Conservation (phyloP, 345 rosid genomes). For the Salix caprea region DNA sequence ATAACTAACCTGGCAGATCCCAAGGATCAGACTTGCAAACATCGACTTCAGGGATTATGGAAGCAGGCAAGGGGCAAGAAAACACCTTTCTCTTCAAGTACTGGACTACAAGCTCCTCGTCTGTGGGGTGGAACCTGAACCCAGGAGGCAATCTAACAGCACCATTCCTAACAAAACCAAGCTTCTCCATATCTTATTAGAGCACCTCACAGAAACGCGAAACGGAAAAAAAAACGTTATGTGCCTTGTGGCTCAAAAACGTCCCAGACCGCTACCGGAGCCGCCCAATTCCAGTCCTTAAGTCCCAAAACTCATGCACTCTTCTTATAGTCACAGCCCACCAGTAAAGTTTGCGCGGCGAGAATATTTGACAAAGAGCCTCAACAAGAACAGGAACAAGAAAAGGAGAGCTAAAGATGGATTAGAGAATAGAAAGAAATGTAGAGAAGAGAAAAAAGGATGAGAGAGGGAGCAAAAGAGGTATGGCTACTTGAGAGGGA, state of each 20-base stretch:
- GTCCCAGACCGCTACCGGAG: neutral
- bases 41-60: constrained; percentile 81
- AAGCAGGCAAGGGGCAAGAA: constrained; percentile 71
- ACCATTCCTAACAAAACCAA: constrained; percentile 53
- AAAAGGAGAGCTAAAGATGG: neutral
- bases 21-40: constrained; percentile 91
- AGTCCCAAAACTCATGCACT: neutral
- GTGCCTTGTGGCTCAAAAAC: neutral
- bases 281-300: neutral
- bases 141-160: constrained; percentile 79
- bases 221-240: neutral
- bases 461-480: neutral
- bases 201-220: neutral
- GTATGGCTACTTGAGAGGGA: constrained; percentile 21
- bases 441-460: neutral
- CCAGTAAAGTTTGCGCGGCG: neutral
- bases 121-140: constrained; percentile 90
- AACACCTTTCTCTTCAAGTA: constrained; percentile 63
- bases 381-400: constrained; percentile 3
- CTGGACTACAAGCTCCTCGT: constrained; percentile 78
- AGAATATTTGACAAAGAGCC: neutral
- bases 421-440: neutral
- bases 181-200: constrained; percentile 43
- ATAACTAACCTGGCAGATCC: constrained; percentile 79
- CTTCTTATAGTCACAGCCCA: neutral